A percentile compares a stretch with the other conserved stretches of the same genome.
These are phyloP conservation scores for Pseudoscleropodium purum DNA, from an alignment of 225 moss, liverwort and hornwort species.

Conservation along the genomic window DNA sequence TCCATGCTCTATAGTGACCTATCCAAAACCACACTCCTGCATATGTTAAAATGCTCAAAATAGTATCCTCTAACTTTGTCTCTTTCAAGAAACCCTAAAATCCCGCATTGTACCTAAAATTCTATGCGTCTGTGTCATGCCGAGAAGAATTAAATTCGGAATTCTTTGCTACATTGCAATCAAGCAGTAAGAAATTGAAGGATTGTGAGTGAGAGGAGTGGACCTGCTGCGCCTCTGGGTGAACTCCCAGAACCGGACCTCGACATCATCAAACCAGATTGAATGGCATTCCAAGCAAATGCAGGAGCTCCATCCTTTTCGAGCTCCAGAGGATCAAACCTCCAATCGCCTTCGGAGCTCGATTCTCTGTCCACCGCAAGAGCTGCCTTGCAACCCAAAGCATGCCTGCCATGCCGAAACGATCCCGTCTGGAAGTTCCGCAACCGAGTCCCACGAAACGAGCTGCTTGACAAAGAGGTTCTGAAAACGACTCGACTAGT, in stretches of 20 bases:
- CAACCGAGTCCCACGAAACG: conserved; percentile 13
- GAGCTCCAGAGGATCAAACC: conserved; percentile 48
- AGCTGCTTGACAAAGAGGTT: not conserved
- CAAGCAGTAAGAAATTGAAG: not conserved
- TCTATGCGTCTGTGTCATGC: not conserved
- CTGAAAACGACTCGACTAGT: not conserved
- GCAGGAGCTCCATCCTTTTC: not conserved
- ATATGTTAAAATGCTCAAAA: not conserved
- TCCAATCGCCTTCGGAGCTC: conserved; percentile 28
- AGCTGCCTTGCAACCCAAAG: conserved; percentile 15
- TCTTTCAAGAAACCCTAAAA: not conserved
- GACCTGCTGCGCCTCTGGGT: conserved; percentile 38
- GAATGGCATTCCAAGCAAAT: conserved; percentile 22
- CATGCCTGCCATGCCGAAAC: not conserved
- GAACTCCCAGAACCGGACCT: conserved; percentile 42
- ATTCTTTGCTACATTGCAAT: not conserved
- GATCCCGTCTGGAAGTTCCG: not conserved
- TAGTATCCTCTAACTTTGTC: not conserved
- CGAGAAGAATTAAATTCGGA: not conserved
- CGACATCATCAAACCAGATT: conserved; percentile 34
- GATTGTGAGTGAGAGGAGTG: not conserved
- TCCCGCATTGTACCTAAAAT: not conserved
- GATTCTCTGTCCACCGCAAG: conserved; percentile 28
- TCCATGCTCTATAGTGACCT: not conserved
- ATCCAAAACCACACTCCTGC: not conserved